Evolutionary conservation across 768 basidiomycete genomes (phyloP).

Genomic region (Leccinum broughii): DNA sequence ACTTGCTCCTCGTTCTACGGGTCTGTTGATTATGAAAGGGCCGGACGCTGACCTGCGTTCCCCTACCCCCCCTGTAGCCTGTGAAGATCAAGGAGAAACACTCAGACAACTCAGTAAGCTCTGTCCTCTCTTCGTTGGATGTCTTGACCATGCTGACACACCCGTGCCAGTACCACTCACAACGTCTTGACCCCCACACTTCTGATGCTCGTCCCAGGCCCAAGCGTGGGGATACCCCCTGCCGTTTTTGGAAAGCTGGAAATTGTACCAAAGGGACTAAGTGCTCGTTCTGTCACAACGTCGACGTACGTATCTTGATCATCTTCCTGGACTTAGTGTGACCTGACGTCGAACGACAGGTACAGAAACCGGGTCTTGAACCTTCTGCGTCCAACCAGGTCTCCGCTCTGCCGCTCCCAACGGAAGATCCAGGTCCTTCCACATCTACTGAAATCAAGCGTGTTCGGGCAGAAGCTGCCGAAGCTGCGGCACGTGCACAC

Average conservation of each 20-base stretch:
- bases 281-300: conserved; percentile 37
- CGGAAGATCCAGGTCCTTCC: not conserved
- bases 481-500: conserved; percentile 19
- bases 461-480: conserved; percentile 10
- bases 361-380: conserved; percentile 12
- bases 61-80: not conserved
- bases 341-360: not conserved
- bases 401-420: not conserved
- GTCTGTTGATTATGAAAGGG: not conserved
- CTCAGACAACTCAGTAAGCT: not conserved
- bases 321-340: not conserved
- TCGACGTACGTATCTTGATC: conserved; percentile 27
- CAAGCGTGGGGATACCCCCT: conserved; percentile 25
- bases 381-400: not conserved
- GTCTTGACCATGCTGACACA: not conserved
- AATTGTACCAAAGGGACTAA: conserved; percentile 37
- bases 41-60: not conserved
- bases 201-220: conserved; percentile 19
- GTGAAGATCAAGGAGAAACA: not conserved
- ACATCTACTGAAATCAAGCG: not conserved
- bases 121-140: not conserved
- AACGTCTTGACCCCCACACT: not conserved
- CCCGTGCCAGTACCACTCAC: not conserved
- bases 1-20: not conserved
- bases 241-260: conserved; percentile 39